Percentiles rank a stretch among this genome's conserved stretches.
Conservation (phyloP, 1,284 basidiomycete genomes). For the Melampsora larici-populina region DNA sequence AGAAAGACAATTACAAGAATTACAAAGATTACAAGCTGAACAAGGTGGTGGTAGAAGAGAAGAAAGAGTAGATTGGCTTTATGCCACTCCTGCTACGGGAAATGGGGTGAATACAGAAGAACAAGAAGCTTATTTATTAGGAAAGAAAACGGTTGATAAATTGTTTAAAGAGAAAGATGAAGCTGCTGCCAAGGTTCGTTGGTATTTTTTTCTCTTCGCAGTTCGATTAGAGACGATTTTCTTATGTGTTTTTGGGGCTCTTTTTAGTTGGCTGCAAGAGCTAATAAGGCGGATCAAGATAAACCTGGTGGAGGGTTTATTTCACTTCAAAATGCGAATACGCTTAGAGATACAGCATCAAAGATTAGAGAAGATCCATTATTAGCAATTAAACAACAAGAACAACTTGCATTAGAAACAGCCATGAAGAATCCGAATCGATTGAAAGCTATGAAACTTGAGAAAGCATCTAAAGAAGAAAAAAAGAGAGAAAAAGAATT, state of each 20-base stretch:
- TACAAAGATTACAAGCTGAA: conserved; percentile 86
- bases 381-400: conserved; percentile 93
- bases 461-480: conserved; percentile 11
- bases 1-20: conserved; percentile 90
- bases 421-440: conserved; percentile 87
- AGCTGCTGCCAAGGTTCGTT: conserved; percentile 42
- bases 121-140: conserved; percentile 90
- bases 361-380: conserved; percentile 96
- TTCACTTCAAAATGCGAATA: conserved; percentile 88
- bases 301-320: conserved; percentile 56
- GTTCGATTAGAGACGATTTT: neutral
- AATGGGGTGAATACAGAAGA: conserved; percentile 79
- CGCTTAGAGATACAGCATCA: conserved; percentile 76
- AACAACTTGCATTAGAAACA: conserved; percentile 85
- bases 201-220: neutral
- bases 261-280: conserved; percentile 17
- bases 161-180: conserved; percentile 79
- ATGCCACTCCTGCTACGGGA: conserved; percentile 84
- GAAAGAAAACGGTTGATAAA: conserved; percentile 98
- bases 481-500: conserved; percentile 22
- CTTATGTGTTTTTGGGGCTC: neutral
- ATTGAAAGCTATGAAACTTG: conserved; percentile 59
- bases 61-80: conserved; percentile 99
- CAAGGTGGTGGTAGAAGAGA: conserved; percentile 85
- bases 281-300: conserved; percentile 22